A percentile compares a stretch with the other conserved stretches of the same genome.
Evolutionary conservation across 768 basidiomycete species (phyloP).

Genomic region (Phlegmacium glaucopus): DNA sequence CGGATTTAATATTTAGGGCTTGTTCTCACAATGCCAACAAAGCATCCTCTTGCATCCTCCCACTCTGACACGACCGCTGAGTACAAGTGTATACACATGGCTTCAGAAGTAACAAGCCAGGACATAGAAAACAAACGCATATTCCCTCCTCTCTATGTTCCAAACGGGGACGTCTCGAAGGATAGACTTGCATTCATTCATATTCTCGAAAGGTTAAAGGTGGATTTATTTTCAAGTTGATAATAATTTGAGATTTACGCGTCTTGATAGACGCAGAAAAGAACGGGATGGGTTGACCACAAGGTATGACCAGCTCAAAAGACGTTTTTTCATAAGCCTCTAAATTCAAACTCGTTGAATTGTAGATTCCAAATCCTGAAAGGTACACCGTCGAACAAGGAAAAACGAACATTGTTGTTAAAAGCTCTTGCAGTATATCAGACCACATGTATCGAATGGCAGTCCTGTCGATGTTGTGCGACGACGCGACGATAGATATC

Average conservation of each 20-base stretch:
- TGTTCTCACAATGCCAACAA: no score
- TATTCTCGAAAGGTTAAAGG: constrained; percentile 85
- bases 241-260: background rate
- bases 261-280: constrained; percentile 75
- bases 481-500: constrained; percentile 68
- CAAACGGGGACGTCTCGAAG: constrained; percentile 46
- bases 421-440: constrained; percentile 60
- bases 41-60: no score
- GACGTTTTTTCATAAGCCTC: background rate
- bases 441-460: constrained; percentile 99
- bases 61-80: no score
- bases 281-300: constrained; percentile 92
- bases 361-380: constrained; percentile 78
- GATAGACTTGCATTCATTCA: constrained; percentile 92
- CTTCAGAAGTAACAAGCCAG: no score
- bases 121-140: constrained; percentile 29
- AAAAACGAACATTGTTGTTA: background rate
- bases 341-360: background rate
- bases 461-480: constrained; percentile 84
- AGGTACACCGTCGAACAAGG: constrained; percentile 47
- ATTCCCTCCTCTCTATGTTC: constrained; percentile 58
- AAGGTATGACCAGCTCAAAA: constrained; percentile 42
- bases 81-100: no score
- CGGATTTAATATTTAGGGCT: no score
- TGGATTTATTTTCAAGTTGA: constrained; percentile 19